phyloP scores from a whole-genome alignment of 2,329 filamentous ascomycete genomes.

The Albophoma yamanashiensis region DNA sequence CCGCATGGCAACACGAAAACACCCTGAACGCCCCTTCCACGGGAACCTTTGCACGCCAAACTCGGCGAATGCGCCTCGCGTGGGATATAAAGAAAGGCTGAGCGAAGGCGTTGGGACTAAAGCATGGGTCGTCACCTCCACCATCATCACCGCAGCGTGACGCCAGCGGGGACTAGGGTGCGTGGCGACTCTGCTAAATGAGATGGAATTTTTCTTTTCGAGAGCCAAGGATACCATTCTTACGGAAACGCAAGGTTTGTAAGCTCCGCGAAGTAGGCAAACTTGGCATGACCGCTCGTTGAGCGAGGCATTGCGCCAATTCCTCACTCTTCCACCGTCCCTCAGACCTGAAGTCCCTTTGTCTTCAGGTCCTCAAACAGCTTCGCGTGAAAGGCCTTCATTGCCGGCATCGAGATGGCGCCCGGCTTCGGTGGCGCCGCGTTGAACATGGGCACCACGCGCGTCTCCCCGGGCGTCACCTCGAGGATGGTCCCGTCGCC shows the following conservation, averaged over 20 bases:
- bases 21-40: not conserved
- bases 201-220: not conserved
- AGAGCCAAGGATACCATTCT: not conserved
- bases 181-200: not conserved
- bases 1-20: not conserved
- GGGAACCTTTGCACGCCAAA: not conserved
- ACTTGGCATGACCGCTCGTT: not conserved
- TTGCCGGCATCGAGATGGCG: not conserved
- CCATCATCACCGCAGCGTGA: not conserved
- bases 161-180: not conserved
- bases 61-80: not conserved
- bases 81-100: not conserved
- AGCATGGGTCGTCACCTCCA: not conserved
- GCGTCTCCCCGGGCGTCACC: slow-evolving; percentile 10
- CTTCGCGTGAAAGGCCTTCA: not conserved
- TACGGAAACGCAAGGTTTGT: not conserved
- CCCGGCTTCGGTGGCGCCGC: not conserved
- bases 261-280: not conserved
- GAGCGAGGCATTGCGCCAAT: not conserved
- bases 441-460: slow-evolving; percentile 5
- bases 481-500: slow-evolving; percentile 22
- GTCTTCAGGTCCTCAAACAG: slow-evolving; percentile 1
- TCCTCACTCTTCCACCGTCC: not conserved
- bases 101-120: not conserved
- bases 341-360: not conserved